Base-by-base conservation (phyloP, 164 flowering plant genomes). In the Vitis riparia region DNA sequence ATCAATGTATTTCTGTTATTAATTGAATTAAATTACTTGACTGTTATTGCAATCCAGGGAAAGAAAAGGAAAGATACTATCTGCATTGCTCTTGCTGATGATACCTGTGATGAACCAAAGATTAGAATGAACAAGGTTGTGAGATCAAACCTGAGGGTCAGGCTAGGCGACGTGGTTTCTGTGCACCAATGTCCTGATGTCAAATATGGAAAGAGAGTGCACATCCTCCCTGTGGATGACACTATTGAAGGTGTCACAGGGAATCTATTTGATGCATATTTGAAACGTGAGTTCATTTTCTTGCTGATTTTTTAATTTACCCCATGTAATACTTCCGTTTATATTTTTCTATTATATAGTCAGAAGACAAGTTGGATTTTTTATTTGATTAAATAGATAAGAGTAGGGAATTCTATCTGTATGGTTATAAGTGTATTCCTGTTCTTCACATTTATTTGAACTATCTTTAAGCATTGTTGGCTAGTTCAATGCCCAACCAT, bases 71-170 rank as follows among this genome's bases (percentile, higher is more conserved):
- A 71, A 73, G 97, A 92, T 66, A 92, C 95, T 9, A 78, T 92
- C 55, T 89, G 92, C 84, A 87, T 92, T 84, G 95, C 93, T 11
- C 91, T 90, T 75, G 94, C 97, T 69, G 96, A 92, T 78, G 97
- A 90, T 5, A 80, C 92, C 16, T 92, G 96, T 71, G 97, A 92
- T 29, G 92, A 90, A 67, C 94, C 94, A 13, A 92, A 92, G 80
- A 90, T 92, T 55, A 78, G 96, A 67, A 92, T 92, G 91, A 92
- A 92, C 75, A 90, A 90, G 76, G 96, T 90, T 66, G 94, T 92
- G n/a, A 76, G 96, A 44, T 81, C 84, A 19, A 92, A 92, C 76
- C 79, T 92, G 55, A 83, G 96, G 79, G 94, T 92, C 59, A 82
- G 94, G 76, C 89, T 90, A 12, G 97, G 97, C 62, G 96, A 90